A percentile compares a stretch with the other conserved stretches of the same genome.
These are phyloP conservation scores for Suhomyces bokatorum DNA, from an alignment of 1,139 yeast species.

Conservation along the genomic window DNA sequence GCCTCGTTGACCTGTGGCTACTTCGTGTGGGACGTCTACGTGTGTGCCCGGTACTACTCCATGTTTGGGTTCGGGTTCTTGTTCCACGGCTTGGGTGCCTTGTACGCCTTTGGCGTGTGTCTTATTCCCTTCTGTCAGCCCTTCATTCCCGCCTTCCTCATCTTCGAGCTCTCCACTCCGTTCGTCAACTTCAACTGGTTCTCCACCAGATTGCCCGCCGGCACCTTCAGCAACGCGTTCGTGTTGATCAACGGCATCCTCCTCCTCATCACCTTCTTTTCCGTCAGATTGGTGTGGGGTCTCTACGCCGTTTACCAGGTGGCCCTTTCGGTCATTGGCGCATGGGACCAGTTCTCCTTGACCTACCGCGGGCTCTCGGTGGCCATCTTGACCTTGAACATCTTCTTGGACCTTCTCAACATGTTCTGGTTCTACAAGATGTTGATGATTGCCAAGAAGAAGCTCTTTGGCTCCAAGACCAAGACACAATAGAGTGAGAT, in stretches of 20 bases:
- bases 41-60: constrained; percentile 59
- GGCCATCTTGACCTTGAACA: constrained; percentile 60
- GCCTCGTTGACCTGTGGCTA: constrained; percentile 77
- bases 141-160: constrained; percentile 78
- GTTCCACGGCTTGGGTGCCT: constrained; percentile 82
- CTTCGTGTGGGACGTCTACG: constrained; percentile 85
- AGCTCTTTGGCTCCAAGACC: constrained; percentile 10
- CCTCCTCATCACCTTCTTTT: constrained; percentile 70
- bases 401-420: constrained; percentile 67
- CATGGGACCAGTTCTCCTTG: constrained; percentile 29
- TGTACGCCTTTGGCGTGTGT: constrained; percentile 65
- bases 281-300: constrained; percentile 84
- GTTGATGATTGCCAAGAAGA: constrained; percentile 69
- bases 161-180: constrained; percentile 92
- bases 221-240: constrained; percentile 50
- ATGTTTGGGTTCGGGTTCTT: constrained; percentile 82
- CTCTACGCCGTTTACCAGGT: constrained; percentile 64
- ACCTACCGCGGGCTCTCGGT: constrained; percentile 31
- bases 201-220: constrained; percentile 69
- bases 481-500: constrained; percentile 3
- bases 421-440: constrained; percentile 80
- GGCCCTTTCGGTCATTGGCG: constrained; percentile 53
- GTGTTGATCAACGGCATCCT: constrained; percentile 69
- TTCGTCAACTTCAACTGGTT: constrained; percentile 92
- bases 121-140: constrained; percentile 58